phyloP scores from a whole-genome alignment of 768 basidiomycete species.

The Termitomyces sp. region DNA sequence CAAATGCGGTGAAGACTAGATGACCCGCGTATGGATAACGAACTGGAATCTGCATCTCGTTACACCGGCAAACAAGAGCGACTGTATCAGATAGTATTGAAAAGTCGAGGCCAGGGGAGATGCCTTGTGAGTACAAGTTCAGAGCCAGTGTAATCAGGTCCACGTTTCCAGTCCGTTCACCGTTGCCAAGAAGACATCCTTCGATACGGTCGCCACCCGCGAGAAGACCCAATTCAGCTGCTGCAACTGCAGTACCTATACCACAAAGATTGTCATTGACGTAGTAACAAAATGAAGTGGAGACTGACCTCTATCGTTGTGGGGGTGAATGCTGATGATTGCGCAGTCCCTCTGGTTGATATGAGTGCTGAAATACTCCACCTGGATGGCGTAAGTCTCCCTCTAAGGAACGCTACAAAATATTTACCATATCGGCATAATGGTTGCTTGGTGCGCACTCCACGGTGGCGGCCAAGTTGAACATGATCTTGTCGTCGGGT shows the following conservation, averaged over 20 bases:
- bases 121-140: constrained; percentile 82
- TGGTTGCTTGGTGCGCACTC: constrained; percentile 84
- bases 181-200: constrained; percentile 83
- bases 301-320: constrained; percentile 71
- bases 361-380: constrained; percentile 75
- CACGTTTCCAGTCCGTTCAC: constrained; percentile 85
- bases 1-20: constrained; percentile 84
- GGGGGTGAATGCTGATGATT: constrained; percentile 73
- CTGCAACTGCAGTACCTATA: constrained; percentile 71
- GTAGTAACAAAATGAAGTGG: background rate
- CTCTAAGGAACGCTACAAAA: constrained; percentile 15
- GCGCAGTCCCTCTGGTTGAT: constrained; percentile 72
- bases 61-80: constrained; percentile 77
- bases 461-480: constrained; percentile 83
- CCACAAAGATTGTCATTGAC: background rate
- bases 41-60: constrained; percentile 76
- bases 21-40: constrained; percentile 84
- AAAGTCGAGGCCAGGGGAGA: constrained; percentile 74
- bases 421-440: constrained; percentile 80
- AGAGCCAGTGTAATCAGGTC: constrained; percentile 81
- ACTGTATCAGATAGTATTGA: constrained; percentile 69
- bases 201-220: constrained; percentile 84
- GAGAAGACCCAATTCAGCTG: constrained; percentile 74
- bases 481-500: constrained; percentile 68
- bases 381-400: constrained; percentile 33